Evolutionary conservation across 495 filamentous ascomycete genomes (phyloP), one percentile per base, ranked within the genome.

Genomic region (Penicillium cosmopolitanum): DNA sequence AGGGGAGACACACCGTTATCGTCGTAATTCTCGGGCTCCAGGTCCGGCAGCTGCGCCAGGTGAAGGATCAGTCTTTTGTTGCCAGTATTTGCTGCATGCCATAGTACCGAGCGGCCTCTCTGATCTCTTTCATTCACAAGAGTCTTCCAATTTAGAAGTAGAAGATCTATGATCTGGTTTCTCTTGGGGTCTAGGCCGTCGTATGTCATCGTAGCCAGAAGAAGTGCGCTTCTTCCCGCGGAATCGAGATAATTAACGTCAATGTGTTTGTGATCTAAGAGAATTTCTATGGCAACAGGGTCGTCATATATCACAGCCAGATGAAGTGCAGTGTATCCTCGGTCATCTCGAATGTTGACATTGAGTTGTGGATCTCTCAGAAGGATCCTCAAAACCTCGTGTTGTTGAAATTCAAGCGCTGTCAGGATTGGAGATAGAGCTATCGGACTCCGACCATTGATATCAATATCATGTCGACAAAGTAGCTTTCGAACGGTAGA

Each of bases 381-480:
- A 23, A 57, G 34, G 1, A 43, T 16, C 40, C 50, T 5, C 25
- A 57, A 51, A 42, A 57, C 51, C 33, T 57, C 46, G 38, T 51
- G 11, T 36, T 57, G 55, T 51, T 18, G 46, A 28, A 38, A 57
- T 57, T 57, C 46, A 18, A 57, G n/a, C 10, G 55, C 46, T 34
- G 51, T 44, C 18, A 57, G 34, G 16, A 57, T 31, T 15, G 55
- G 55, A 18, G 35, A 33, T 31, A 51, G 55, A 12, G 12, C 9
- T 55, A 33, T 54, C 42, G 9, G 52, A 33, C 31, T 35, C 33
- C 31, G 4, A 7, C 21, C 43, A 13, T 43, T 25, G 52, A 55
- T 3, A 23, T 44, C 21, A 33, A 55, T 55, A 9, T 55, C 52
- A 18, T n/a, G 40, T 13, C 12, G 51, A 10, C 52, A 1, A 42